Base-by-base conservation (phyloP, 495 filamentous ascomycete genomes). In the Daldinia concentrica region DNA sequence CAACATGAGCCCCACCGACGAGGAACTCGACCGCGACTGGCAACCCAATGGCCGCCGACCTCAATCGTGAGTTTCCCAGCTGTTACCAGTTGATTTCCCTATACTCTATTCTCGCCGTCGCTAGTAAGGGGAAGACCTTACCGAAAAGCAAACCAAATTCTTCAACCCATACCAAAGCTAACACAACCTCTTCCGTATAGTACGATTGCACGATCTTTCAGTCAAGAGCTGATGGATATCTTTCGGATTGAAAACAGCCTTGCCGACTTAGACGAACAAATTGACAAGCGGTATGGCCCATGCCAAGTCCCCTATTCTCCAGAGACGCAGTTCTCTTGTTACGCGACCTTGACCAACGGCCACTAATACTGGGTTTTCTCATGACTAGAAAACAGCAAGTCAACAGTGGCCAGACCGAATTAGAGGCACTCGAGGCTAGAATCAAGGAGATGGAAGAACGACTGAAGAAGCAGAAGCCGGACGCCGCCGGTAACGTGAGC, bases 141-240 rank as follows among this genome's bases (percentile, higher is more conserved):
- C 36, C 34, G 19, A 64, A 37, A 22, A 32, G 3, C 30, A 43
- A 51, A 6, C 15, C 1, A 61, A 9, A 45, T 17, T 30, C 4
- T 61, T 57, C 11, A n/a, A 50, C 4, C 14, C 50, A 29, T 34
- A 22, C 29, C 3, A 45, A 34, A 19, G 58, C 63, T 70, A 37
- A 64, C 22, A 57, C 41, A 27, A 4, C 12, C 68, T 62, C 63
- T 41, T 72, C 26, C 58, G 67, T 71, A 32, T 81, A 97, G 94
- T 64, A 95, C 92, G 62, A 89, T 97, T 79, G 94, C 94, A 26
- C 90, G 90, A 62, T 91, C 89, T 62, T 98, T 98, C 84, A 93
- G 93, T 32, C 83, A 90, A 26, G 91, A 92, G 75, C 86, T 98
- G 60, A 92, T 96, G 81, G 92, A 93, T 78, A 90, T 94, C 68